These are phyloP conservation scores for Hypomontagnella monticulosa DNA, from an alignment of 495 filamentous ascomycete species.

Conservation along the genomic window DNA sequence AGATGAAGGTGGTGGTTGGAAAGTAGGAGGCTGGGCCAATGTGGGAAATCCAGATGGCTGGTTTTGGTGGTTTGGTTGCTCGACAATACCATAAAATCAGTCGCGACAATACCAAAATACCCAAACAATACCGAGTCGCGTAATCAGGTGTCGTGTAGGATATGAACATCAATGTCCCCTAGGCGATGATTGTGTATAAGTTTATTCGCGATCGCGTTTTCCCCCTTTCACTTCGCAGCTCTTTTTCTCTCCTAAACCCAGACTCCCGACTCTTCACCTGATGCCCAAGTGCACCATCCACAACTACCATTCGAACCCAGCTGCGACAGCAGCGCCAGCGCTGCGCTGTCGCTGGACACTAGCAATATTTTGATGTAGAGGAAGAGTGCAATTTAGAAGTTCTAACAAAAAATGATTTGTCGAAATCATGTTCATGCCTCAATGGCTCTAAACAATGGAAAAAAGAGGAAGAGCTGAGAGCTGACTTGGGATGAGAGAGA, in stretches of 20 bases:
- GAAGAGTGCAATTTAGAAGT: neutral
- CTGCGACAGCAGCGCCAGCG: constrained; percentile 39
- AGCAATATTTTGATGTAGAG: neutral
- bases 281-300: constrained; percentile 25
- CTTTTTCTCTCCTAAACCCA: neutral
- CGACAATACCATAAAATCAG: neutral
- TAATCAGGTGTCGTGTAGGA: neutral
- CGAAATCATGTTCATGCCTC: constrained; percentile 30
- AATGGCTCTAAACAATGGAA: constrained; percentile 24
- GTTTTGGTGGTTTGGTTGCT: constrained; percentile 9
- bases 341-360: constrained; percentile 25
- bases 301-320: constrained; percentile 24
- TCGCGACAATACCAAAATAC: neutral
- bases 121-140: constrained; percentile 4
- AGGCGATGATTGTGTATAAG: neutral
- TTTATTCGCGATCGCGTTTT: neutral
- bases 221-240: too few species aligned
- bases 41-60: constrained; percentile 40
- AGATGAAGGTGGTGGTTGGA: constrained; percentile 26
- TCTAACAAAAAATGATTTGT: constrained; percentile 17
- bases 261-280: constrained; percentile 13
- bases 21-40: constrained; percentile 40
- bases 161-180: neutral
- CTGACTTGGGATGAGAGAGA: neutral
- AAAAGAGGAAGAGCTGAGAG: neutral